Evolutionary conservation across 176 grass and related monocot genomes (phyloP).

Genomic region (Lolium perenne): DNA sequence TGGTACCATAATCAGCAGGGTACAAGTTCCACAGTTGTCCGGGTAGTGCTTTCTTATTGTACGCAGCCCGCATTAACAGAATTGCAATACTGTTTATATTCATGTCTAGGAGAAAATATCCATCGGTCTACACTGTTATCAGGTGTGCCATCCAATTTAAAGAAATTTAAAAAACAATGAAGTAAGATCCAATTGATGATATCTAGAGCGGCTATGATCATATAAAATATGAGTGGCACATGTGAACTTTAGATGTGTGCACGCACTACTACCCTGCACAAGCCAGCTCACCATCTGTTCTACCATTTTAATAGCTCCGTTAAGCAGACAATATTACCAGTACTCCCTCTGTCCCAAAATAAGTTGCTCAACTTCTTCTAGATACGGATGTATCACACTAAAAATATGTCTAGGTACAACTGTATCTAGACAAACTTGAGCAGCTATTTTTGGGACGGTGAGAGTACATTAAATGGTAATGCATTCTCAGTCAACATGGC

Average conservation of each 20-base stretch:
- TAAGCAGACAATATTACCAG: neutral
- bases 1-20: neutral
- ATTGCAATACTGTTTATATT: neutral
- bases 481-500: neutral
- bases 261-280: neutral
- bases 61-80: neutral
- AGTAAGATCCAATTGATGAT: neutral
- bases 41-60: neutral
- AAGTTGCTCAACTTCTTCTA: too few relatives aligned
- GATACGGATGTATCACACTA: too few relatives aligned
- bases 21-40: neutral
- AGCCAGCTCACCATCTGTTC: neutral
- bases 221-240: neutral
- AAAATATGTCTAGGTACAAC: too few relatives aligned
- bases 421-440: too few relatives aligned
- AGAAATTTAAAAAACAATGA: slow-evolving; percentile 21
- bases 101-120: slow-evolving; percentile 1
- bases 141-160: neutral
- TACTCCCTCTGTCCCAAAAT: too few relatives aligned
- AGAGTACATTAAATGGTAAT: neutral
- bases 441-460: too few relatives aligned
- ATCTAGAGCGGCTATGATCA: neutral
- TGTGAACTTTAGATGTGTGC: neutral
- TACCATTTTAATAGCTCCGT: neutral
- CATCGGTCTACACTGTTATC: neutral